Conservation (phyloP, 2,329 filamentous ascomycete species). For the Aspergillus uvarum region DNA sequence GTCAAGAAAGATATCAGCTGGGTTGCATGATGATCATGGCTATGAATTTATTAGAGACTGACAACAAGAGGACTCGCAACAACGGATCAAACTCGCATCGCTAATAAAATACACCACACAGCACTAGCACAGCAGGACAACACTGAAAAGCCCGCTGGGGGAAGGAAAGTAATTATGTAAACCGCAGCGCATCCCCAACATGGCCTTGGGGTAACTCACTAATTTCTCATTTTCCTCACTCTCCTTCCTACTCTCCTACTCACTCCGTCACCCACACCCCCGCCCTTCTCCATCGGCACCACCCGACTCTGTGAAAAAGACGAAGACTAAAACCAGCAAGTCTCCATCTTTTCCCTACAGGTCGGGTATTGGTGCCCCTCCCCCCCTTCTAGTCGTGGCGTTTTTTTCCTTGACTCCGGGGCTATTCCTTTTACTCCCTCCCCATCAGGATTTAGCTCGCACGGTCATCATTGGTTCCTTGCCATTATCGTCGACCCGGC, state of each 20-base stretch:
- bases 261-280: neutral
- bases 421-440: neutral
- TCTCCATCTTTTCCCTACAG: neutral
- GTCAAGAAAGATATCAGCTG: too few species aligned
- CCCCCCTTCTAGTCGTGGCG: neutral
- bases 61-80: neutral
- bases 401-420: neutral
- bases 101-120: neutral
- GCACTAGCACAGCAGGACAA: neutral
- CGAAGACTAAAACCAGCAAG: neutral
- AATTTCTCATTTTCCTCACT: neutral
- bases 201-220: neutral
- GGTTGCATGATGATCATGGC: neutral
- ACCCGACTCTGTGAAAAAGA: neutral
- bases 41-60: neutral
- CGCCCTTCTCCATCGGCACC: neutral
- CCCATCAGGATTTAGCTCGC: neutral
- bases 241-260: too few species aligned
- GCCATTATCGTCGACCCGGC: constrained; percentile 12
- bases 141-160: neutral
- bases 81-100: neutral
- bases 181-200: neutral
- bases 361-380: too few species aligned
- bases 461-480: neutral
- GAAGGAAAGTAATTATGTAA: neutral